Conservation (phyloP, 129 eudicot genomes). For the Pseudognaphalium luteoalbum region DNA sequence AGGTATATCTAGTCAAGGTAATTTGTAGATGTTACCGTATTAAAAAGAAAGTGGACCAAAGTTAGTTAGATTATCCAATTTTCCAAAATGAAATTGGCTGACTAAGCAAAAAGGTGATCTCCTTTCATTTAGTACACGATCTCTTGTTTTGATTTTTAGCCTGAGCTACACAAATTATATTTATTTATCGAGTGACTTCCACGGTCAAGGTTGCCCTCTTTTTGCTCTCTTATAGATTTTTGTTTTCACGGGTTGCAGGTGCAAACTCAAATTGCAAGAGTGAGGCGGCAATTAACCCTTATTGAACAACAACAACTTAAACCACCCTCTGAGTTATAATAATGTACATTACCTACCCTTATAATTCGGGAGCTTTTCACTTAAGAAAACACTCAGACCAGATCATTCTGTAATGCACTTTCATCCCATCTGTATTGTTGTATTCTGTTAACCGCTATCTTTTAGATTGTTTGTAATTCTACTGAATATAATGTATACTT, state of each 20-base stretch:
- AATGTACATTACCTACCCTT: constrained; percentile 20
- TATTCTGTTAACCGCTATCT: constrained; percentile 21
- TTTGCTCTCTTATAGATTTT: not conserved
- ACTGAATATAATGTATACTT: constrained; percentile 17
- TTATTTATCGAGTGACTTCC: not conserved
- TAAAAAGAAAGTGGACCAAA: not conserved
- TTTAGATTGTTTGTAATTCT: constrained; percentile 23
- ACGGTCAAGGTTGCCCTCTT: not conserved
- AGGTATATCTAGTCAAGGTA: too few species aligned
- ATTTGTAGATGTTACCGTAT: not conserved
- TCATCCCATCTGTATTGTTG: not conserved
- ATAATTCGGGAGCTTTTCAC: constrained; percentile 7
- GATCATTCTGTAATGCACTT: constrained; percentile 18
- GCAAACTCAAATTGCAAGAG: constrained; percentile 91
- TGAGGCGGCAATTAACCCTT: constrained; percentile 80
- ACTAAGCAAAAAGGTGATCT: not conserved
- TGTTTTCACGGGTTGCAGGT: constrained; percentile 46
- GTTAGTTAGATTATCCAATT: not conserved
- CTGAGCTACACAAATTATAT: not conserved
- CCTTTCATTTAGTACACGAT: not conserved
- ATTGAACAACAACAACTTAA: constrained; percentile 65
- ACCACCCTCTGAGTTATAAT: constrained; percentile 51
- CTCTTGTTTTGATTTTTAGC: not conserved
- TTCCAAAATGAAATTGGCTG: not conserved
- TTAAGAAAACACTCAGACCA: constrained; percentile 15